phyloP scores from a whole-genome alignment of 139 green algal species.

The Auxenochlorella pyrenoidosa region DNA sequence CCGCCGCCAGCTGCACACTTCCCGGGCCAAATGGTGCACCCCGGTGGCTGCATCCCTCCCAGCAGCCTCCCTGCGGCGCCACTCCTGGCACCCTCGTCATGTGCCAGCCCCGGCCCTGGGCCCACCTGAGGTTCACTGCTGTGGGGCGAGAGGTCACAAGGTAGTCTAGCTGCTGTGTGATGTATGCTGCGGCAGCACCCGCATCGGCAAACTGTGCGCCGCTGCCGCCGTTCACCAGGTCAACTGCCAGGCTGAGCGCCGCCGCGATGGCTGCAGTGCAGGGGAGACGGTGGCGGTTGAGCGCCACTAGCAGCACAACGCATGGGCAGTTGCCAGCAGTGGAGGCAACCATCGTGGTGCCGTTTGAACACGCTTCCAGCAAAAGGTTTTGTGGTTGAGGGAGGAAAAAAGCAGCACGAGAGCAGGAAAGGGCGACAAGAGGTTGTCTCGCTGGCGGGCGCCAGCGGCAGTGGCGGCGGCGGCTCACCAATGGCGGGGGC shows the following conservation, averaged over 20 bases:
- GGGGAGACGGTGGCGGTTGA: not conserved
- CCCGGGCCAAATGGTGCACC: too few relatives aligned
- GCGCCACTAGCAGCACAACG: not conserved
- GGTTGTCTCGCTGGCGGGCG: not conserved
- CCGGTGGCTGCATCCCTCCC: too few relatives aligned
- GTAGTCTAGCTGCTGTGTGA: slow-evolving; percentile 72
- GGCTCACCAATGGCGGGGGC: slow-evolving; percentile 85
- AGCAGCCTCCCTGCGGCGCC: too few relatives aligned
- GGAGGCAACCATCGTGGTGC: too few relatives aligned
- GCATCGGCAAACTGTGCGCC: slow-evolving; percentile 59
- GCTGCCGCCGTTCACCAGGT: slow-evolving; percentile 56
- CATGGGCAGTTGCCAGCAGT: not conserved
- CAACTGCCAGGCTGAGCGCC: slow-evolving; percentile 78
- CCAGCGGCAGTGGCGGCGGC: not conserved
- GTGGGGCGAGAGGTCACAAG: slow-evolving; percentile 92
- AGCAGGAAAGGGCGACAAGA: too few relatives aligned
- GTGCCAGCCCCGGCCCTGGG: too few relatives aligned
- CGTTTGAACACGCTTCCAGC: too few relatives aligned
- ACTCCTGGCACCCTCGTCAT: too few relatives aligned
- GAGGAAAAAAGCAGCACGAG: too few relatives aligned
- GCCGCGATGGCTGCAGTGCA: slow-evolving; percentile 76
- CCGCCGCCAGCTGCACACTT: too few relatives aligned
- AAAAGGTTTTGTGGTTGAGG: too few relatives aligned
- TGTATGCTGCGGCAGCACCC: slow-evolving; percentile 37
- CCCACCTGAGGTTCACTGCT: slow-evolving; percentile 90